Conservation (phyloP, 305 asterid genomes). For the Solanum hybrid region DNA sequence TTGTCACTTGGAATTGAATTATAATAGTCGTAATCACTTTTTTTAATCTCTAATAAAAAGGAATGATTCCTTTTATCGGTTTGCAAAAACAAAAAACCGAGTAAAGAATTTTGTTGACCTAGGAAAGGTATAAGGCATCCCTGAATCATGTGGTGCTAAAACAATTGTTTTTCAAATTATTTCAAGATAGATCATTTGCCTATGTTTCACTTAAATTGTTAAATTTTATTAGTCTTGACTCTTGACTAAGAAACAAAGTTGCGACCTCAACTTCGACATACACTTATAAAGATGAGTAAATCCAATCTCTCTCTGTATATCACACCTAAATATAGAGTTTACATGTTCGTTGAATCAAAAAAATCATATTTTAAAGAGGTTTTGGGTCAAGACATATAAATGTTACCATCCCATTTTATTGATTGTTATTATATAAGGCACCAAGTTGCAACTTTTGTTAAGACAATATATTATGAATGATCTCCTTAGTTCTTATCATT, state of each 20-base stretch:
- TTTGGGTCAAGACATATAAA: neutral
- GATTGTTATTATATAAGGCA: neutral
- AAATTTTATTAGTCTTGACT: neutral
- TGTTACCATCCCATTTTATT: neutral
- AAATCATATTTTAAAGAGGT: neutral
- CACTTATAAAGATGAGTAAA: neutral
- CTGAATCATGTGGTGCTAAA: neutral
- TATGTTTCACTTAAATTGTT: neutral
- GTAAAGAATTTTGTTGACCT: neutral
- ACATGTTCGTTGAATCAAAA: neutral
- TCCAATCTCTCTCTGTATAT: neutral
- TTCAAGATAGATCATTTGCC: neutral
- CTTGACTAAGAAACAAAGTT: neutral
- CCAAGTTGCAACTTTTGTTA: neutral
- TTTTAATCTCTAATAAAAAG: neutral
- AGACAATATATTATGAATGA: neutral
- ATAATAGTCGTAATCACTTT: no score
- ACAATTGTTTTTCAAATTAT: neutral
- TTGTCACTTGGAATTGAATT: neutral
- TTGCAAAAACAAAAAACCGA: neutral
- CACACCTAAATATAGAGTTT: neutral
- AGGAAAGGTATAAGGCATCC: neutral
- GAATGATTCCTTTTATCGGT: no score
- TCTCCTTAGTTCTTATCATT: neutral
- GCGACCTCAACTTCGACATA: neutral